Evolutionary conservation across 2,329 filamentous ascomycete genomes (phyloP).

Genomic region (Talaromyces sp.): DNA sequence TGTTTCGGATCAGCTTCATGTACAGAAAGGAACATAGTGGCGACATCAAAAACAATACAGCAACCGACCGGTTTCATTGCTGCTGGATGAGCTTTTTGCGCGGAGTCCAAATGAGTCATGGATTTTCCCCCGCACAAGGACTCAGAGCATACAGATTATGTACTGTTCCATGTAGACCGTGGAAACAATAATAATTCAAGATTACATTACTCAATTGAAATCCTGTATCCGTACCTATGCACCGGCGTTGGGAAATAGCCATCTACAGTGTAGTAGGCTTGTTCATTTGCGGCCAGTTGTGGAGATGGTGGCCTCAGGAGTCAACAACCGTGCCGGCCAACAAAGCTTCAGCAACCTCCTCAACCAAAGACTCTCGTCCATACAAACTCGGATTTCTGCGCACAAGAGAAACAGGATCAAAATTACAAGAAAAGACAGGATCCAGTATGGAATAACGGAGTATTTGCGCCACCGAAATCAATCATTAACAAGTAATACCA

Average conservation of each 20-base stretch:
- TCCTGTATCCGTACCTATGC: background rate
- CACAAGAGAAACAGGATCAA: background rate
- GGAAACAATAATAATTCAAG: background rate
- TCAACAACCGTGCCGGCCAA: background rate
- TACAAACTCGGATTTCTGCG: background rate
- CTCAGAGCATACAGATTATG: no score
- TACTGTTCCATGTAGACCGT: background rate
- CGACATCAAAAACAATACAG: background rate
- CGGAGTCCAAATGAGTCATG: background rate
- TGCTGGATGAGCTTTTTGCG: background rate
- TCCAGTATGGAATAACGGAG: background rate
- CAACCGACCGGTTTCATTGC: background rate
- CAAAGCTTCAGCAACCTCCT: background rate
- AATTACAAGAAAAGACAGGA: background rate
- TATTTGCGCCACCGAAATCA: background rate
- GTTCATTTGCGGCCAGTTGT: background rate
- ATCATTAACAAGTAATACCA: background rate
- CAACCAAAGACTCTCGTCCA: background rate
- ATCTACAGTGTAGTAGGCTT: no score
- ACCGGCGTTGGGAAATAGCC: background rate
- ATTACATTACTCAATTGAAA: background rate
- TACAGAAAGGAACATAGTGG: background rate
- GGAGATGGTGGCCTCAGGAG: constrained; percentile 1
- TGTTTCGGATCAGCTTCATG: constrained; percentile 1
- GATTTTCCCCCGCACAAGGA: background rate